These are phyloP conservation scores for Thelonectria rubi DNA, from an alignment of 2,329 filamentous ascomycete genomes.

Conservation along the genomic window DNA sequence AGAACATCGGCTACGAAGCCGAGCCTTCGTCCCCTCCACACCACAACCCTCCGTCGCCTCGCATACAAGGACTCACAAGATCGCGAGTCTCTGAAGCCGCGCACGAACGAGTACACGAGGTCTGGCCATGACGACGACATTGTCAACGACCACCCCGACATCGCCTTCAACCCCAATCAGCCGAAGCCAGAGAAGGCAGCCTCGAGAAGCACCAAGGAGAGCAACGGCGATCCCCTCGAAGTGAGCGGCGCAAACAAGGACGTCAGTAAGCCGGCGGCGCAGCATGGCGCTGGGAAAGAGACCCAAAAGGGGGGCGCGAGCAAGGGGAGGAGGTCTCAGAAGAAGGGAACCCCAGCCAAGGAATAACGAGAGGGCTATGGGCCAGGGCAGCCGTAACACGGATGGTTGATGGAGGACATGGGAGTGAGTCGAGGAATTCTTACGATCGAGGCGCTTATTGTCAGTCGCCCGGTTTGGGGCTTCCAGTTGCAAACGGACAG, in stretches of 20 bases:
- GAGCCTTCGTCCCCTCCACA: constrained; percentile 46
- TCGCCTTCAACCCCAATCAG: constrained; percentile 74
- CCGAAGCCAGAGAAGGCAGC: constrained; percentile 73
- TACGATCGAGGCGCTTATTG: too few species aligned
- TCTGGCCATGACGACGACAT: constrained; percentile 70
- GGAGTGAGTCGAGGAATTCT: background rate
- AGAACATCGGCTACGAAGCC: constrained; percentile 24
- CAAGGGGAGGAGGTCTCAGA: constrained; percentile 42
- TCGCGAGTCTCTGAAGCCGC: constrained; percentile 71
- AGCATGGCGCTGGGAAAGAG: constrained; percentile 46
- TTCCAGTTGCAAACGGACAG: too few species aligned
- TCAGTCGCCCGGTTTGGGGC: too few species aligned
- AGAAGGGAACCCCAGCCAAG: constrained; percentile 39
- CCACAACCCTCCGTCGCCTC: constrained; percentile 35
- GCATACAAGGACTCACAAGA: constrained; percentile 64
- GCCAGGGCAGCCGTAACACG: background rate
- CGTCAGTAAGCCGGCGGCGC: constrained; percentile 51
- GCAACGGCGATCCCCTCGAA: constrained; percentile 51
- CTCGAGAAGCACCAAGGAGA: constrained; percentile 57
- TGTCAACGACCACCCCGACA: constrained; percentile 62
- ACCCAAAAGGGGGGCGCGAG: constrained; percentile 49
- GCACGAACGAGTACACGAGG: constrained; percentile 72
- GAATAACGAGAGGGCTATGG: constrained; percentile 6
- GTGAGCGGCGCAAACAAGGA: constrained; percentile 56
- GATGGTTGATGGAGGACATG: too few species aligned